Base-by-base conservation (phyloP, 495 filamentous ascomycete species). In the Tuber magnatum region DNA sequence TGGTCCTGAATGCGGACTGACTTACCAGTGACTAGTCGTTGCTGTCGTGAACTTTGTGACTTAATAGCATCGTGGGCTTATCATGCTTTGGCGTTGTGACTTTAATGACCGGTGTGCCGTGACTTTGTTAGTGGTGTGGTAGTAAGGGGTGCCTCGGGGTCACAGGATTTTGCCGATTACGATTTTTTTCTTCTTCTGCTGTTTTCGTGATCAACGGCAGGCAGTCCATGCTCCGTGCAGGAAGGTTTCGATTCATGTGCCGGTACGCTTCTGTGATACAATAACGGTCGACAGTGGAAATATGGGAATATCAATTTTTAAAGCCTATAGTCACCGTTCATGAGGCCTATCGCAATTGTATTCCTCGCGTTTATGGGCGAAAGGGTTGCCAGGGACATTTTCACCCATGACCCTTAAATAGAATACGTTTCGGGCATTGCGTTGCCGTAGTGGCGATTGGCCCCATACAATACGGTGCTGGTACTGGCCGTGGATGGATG, bases 361-460 rank as follows among this genome's bases (percentile, higher is more conserved):
- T 35, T 65, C 28, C 32, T 7, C 28, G 16, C 14, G 28, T 65
- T n/a, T 22, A 51, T 51, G n/a, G 12, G 24, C n/a, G 10, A 2
- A 56, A 28, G 10, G n/a, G n/a, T 12, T 56, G 51, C 28, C n/a
- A 56, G n/a, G 51, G 51, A 28, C 24, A 10, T 56, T 56, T 48
- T 28, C 24, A 56, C 51, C 14, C n/a, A 1, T 3, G 4, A 10
- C n/a, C 56, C 56, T 10, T 32, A 61, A 32, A 61, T 61, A 61
- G 56, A 65, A 35, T 65, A 35, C 56, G n/a, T 12, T 35, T 65
- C 39, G 68, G 73, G 76, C 76, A 78, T 78, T 78, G 40, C 69
- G 76, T 78, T 78, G 76, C 70, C 56, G 28, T 72, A 76, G 77
- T 43, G 68, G 38, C 70, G 77, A 79, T 79, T 79, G 77, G 76